These are phyloP conservation scores for Penicillium capsulatum DNA, from an alignment of 2,329 filamentous ascomycete species.

Conservation along the genomic window DNA sequence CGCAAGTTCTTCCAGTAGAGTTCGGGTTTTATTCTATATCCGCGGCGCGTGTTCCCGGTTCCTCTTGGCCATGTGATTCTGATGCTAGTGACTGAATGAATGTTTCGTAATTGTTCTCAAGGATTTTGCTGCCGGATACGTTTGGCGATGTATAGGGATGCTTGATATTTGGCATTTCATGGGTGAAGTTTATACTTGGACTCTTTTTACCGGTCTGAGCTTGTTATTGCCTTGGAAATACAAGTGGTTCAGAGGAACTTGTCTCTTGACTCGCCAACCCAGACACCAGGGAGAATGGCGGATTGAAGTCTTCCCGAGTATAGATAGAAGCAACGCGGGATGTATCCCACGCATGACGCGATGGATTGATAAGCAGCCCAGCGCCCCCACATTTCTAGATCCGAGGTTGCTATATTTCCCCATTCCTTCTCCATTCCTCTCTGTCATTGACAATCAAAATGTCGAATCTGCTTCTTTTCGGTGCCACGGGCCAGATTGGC, in stretches of 20 bases:
- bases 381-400: conserved; percentile 7
- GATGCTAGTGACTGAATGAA: conserved; percentile 21
- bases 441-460: background rate
- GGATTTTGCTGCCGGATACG: no score
- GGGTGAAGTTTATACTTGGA: no score
- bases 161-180: no score
- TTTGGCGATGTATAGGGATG: no score
- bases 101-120: conserved; percentile 19
- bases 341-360: no score
- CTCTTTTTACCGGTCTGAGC: no score
- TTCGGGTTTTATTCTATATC: conserved; percentile 20
- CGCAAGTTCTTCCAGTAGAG: conserved; percentile 69
- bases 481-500: conserved; percentile 50
- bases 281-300: no score
- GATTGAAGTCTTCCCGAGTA: no score
- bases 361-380: conserved; percentile 20
- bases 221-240: no score
- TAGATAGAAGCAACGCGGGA: no score
- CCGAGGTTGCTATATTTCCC: background rate
- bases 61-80: conserved; percentile 25
- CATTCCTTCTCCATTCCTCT: background rate
- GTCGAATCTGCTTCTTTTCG: conserved; percentile 49
- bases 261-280: no score
- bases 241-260: no score
- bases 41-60: conserved; percentile 12